Evolutionary conservation across 2,329 filamentous ascomycete genomes (phyloP), one percentile per base, ranked within the genome.

Genomic region (Didymella glomerata): DNA sequence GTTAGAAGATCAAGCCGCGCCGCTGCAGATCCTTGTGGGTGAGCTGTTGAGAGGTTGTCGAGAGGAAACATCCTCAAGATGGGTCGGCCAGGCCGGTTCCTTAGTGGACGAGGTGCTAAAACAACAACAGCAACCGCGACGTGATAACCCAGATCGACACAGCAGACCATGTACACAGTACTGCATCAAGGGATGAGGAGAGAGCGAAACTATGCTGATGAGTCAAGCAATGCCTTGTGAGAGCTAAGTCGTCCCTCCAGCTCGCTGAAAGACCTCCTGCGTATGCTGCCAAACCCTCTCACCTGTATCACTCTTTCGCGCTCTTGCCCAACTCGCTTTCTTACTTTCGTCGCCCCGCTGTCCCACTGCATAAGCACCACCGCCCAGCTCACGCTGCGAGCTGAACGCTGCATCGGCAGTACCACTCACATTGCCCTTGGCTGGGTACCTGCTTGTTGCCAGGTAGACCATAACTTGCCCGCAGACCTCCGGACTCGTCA

Each of bases 261-360:
- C 40, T 24, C 64, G 67, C 48, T 46, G 50, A 28, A 69, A 68
- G 1, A 73, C 67, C 20, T 71, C 69, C 41, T 68, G 63, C 1
- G 71, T 75, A 62, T 76, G 73, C 14, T 60, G 57, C 74, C 73
- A 76, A n/a, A 77, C 65, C 56, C 63, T 72, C 48, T 68, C 60
- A 30, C 54, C 64, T 1, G 68, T 71, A 28, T 72, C 69, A n/a
- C 68, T 60, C 24, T 57, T 63, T 47, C 70, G 64, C 58, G 68
- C 46, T 18, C 57, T 63, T 24, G 44, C 57, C 52, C 62, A 70
- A 47, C 63, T 66, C 16, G 67, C 67, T 14, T 47, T 36, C 24
- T 63, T 64, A 2, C 20, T 62, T 48, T 66, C 67, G 36, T 69
- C 68, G 22, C 67, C 64, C 41, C 67, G 64, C 47, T 65, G 63